Evolutionary conservation across 2,329 filamentous ascomycete species (phyloP).

Genomic region (Fusarium napiforme): DNA sequence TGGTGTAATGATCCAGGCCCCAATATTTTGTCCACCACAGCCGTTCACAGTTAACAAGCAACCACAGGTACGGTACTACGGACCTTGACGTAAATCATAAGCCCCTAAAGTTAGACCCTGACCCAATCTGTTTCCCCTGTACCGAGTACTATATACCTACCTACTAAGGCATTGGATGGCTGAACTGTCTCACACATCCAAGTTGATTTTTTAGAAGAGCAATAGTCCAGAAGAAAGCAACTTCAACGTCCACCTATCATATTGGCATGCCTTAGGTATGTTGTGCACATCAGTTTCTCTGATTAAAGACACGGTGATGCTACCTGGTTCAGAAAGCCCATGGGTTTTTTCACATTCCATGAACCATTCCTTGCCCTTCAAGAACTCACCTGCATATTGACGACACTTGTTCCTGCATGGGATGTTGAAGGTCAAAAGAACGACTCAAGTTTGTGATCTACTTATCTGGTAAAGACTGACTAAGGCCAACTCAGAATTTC

Average conservation of each 20-base stretch:
- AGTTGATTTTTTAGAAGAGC: neutral
- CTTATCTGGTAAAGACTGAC: slow-evolving; percentile 43
- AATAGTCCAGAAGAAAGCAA: neutral
- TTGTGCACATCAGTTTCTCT: neutral
- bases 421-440: slow-evolving; percentile 31
- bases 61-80: neutral
- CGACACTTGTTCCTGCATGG: neutral
- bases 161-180: neutral
- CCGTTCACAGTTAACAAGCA: neutral
- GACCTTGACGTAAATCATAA: neutral
- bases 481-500: slow-evolving; percentile 37
- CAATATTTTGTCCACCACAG: too few relatives aligned
- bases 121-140: neutral
- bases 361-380: neutral
- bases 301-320: neutral
- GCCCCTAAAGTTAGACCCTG: neutral
- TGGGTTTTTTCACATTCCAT: slow-evolving; percentile 12
- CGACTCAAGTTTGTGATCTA: slow-evolving; percentile 35
- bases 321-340: neutral
- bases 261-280: neutral
- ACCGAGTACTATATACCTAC: neutral
- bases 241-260: neutral
- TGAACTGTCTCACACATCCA: neutral
- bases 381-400: neutral
- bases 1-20: neutral